Evolutionary conservation across 352 stramenopile genomes (phyloP).

Genomic region (Lagenidium giganteum): DNA sequence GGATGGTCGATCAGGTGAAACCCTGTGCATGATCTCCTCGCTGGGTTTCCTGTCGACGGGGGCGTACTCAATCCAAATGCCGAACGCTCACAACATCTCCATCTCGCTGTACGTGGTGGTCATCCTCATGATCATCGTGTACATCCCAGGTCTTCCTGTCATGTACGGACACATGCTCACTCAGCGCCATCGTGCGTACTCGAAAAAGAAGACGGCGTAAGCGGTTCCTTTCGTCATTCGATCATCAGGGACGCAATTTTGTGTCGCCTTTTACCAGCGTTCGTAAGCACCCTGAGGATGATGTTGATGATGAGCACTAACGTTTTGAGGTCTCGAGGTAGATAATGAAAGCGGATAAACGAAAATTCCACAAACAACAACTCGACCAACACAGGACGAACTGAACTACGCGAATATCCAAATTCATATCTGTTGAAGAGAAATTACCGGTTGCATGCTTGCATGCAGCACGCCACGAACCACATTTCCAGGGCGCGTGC

Average conservation of each 20-base stretch:
- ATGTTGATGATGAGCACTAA: too few species aligned
- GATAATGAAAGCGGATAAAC: too few species aligned
- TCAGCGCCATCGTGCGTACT: slow-evolving; percentile 79
- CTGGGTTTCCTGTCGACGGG: slow-evolving; percentile 49
- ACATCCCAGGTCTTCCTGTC: slow-evolving; percentile 70
- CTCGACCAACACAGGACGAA: too few species aligned
- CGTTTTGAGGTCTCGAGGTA: too few species aligned
- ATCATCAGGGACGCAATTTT: background rate
- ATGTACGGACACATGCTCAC: slow-evolving; percentile 87
- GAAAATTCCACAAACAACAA: too few species aligned
- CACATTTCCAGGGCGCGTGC: too few species aligned
- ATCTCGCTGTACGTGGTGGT: slow-evolving; percentile 73
- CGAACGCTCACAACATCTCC: slow-evolving; percentile 74
- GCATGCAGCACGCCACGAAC: too few species aligned
- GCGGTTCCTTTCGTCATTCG: background rate
- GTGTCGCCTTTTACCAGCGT: background rate
- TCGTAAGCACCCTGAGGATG: too few species aligned
- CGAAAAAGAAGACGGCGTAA: slow-evolving; percentile 70
- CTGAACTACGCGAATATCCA: too few species aligned
- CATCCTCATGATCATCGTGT: slow-evolving; percentile 61
- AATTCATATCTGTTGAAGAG: too few species aligned
- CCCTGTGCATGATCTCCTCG: slow-evolving; percentile 72
- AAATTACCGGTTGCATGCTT: too few species aligned
- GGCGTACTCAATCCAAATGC: slow-evolving; percentile 64
- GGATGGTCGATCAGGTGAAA: slow-evolving; percentile 31